Evolutionary conservation across 345 rosid genomes (phyloP).

Genomic region (Turnera subulata): DNA sequence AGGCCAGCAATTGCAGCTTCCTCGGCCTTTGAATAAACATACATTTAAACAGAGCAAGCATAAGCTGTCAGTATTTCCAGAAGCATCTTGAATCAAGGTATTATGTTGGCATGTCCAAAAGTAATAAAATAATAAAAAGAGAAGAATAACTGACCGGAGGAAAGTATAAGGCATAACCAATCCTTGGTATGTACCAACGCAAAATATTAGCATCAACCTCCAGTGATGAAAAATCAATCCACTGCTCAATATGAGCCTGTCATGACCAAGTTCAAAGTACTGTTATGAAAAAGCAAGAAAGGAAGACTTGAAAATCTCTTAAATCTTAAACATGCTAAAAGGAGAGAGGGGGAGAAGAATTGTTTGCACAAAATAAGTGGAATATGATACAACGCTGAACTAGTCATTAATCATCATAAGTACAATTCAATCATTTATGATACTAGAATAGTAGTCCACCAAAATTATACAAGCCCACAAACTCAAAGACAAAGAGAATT

Average conservation of each 20-base stretch:
- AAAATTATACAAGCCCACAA: too few species aligned
- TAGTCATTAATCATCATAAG: too few species aligned
- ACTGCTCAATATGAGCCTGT: slow-evolving; percentile 88
- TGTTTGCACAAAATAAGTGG: too few species aligned
- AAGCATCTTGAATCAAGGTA: background rate
- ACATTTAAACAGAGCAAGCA: background rate
- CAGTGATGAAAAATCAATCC: slow-evolving; percentile 79
- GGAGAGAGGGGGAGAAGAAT: too few species aligned
- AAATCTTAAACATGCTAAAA: too few species aligned
- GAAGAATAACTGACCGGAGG: slow-evolving; percentile 57
- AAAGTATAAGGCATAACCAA: slow-evolving; percentile 49
- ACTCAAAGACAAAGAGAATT: too few species aligned
- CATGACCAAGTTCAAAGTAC: slow-evolving; percentile 1
- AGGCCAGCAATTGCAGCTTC: slow-evolving; percentile 65
- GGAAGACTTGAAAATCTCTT: background rate
- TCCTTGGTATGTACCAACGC: slow-evolving; percentile 58
- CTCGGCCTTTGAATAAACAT: slow-evolving; percentile 51
- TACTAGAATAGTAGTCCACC: background rate
- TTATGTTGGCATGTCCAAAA: background rate
- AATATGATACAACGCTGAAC: too few species aligned
- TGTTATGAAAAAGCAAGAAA: background rate
- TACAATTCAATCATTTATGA: too few species aligned
- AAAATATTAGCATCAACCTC: slow-evolving; percentile 70
- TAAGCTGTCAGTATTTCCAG: background rate
- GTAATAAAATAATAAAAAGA: background rate